Evolutionary conservation across 768 basidiomycete species (phyloP), one percentile per base, ranked within the genome.

Genomic region (Dictyophora rubrovolvata): DNA sequence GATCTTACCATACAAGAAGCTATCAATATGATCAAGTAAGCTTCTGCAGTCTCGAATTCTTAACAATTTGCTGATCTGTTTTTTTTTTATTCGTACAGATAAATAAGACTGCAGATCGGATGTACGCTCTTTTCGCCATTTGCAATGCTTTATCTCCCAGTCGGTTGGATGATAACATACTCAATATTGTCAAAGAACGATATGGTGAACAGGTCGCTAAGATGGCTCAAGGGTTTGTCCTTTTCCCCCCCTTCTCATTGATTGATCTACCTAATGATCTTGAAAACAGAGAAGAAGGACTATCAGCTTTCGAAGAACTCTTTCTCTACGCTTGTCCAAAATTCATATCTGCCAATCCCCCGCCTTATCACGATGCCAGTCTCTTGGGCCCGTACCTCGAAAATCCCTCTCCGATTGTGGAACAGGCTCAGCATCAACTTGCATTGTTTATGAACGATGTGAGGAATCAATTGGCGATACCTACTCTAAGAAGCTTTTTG

Each of bases 311-410:
- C 72, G 86, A 92, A 70, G 93, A 97, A 70, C 86, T 98, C 56
- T 99, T 93, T 80, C 73, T 89, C 8, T 90, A 89, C 61, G 91
- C 95, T 20, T 94, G 93, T 70, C 96, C 96, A 3, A 95, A 96
- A 70, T 97, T 97, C 76, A 94, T 99, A 71, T 82, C 82, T 17
- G 93, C 94, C 63, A 95, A 93, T 69, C 84, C 93, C 14, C 94
- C 94, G 1, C 93, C 93, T 5, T 96, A 95, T 73, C 88, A 95
- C 37, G 89, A 94, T 67, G 71, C 82, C 0, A 73, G 75, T 5
- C 77, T 80, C 0, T 79, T 95, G 54, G 74, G 78, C 18, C 67
- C 72, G 10, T 75, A 86, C 60, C 60, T 74, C 23, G 48, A 48
- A 66, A 79, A 42, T 64, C 70, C 28, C 59, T 69, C 11, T 10